Evolutionary conservation across 2,329 filamentous ascomycete genomes (phyloP).

Genomic region (Fonsecaea pedrosoi): DNA sequence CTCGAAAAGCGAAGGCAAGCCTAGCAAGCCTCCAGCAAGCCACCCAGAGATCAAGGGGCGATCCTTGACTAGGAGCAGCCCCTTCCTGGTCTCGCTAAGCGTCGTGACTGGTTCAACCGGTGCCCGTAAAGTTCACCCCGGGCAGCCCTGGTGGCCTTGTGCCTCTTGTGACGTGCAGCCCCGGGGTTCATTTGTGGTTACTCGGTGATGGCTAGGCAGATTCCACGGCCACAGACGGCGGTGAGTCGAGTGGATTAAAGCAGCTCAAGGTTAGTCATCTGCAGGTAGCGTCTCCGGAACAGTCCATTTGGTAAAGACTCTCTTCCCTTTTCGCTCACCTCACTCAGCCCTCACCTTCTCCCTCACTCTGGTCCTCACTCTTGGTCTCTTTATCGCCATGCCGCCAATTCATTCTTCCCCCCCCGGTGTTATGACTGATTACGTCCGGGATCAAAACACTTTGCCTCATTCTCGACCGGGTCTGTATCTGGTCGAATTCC

Average conservation of each 20-base stretch:
- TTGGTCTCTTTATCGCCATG: background rate
- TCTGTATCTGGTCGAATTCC: background rate
- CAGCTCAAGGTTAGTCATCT: background rate
- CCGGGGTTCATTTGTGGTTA: background rate
- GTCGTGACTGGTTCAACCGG: background rate
- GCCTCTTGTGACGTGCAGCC: background rate
- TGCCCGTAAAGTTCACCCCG: background rate
- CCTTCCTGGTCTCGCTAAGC: background rate
- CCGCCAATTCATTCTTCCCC: slow-evolving; percentile 3
- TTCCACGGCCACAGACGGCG: background rate
- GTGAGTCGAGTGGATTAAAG: background rate
- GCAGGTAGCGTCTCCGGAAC: background rate
- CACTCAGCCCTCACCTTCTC: background rate
- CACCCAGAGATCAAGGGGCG: slow-evolving; percentile 1
- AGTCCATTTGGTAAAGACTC: background rate
- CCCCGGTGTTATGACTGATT: background rate
- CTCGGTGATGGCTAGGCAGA: background rate
- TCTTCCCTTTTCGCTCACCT: background rate
- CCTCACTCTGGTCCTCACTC: background rate
- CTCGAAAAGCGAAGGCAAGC: background rate
- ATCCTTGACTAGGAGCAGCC: background rate
- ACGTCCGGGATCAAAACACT: background rate
- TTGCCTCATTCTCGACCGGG: background rate
- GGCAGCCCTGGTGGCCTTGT: background rate
- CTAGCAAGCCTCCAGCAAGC: background rate